Evolutionary conservation across 73 alveolate species (phyloP), one percentile per base, ranked within the genome.

Genomic region (Urostyla sp.): DNA sequence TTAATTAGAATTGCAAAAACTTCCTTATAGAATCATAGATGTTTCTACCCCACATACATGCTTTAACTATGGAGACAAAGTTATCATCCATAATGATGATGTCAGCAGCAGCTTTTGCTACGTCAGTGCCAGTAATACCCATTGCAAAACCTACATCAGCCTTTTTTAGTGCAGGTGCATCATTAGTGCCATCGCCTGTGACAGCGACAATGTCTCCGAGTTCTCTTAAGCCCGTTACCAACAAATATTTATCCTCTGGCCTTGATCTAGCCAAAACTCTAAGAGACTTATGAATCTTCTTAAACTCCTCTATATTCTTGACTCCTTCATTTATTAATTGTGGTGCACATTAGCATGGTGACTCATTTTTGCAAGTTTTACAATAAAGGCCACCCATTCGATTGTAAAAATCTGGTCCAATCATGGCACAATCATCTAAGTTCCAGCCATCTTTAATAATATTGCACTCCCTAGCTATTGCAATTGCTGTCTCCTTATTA

Each of bases 111-210:
- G 80, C 95, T 85, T 95, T 92, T 16, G 99, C 99, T 30, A 95
- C 96, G 52, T 97, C 99, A 21, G 99, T 95, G 27, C 99, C 99
- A 13, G 97, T 96, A 53, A 94, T 93, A 20, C 97, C 97, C 99
- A 97, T 94, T 26, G 99, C 98, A 75, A 95, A 91, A 15, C 99
- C 99, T 26, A 97, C 96, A 90, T 97, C 99, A 27, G 99, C 94
- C 76, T 92, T 91, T 40, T 88, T 96, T 46, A 97, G 73, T 30
- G 99, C 99, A 16, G 99, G 99, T 7, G 99, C 99, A 87, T 97
- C 99, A 88, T 94, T 96, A 4, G 99, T 95, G 16, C 99, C 99
- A 69, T 97, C 99, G 8, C 99, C 99, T 26, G 99, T 98, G 54
- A 98, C 99, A 43, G 99, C 99, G 3, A 96, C 99, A 15, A 95